Conservation (phyloP, 306 rosid species). For the Elaeagnus macrophylla region DNA sequence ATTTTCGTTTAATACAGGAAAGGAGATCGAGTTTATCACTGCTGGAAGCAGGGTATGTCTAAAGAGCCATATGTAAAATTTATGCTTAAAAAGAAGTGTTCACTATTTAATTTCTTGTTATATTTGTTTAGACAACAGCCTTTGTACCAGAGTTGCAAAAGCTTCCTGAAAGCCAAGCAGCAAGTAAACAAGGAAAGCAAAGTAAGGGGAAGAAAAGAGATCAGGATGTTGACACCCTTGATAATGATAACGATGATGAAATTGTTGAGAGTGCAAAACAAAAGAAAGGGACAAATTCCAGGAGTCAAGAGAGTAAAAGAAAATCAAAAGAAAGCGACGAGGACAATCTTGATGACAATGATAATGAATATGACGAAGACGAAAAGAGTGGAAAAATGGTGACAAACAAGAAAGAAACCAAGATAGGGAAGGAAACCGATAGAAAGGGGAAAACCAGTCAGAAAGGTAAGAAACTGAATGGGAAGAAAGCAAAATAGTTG, state of each 20-base stretch:
- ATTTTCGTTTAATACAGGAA: conserved; percentile 44
- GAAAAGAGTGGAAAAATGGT: conserved; percentile 29
- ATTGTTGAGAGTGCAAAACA: conserved; percentile 28
- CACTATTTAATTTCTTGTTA: conserved; percentile 10
- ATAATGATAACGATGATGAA: conserved; percentile 25
- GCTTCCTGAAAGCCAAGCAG: conserved; percentile 46
- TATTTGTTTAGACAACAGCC: conserved; percentile 68
- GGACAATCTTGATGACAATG: conserved; percentile 17
- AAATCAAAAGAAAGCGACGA: conserved; percentile 40
- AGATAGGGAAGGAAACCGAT: conserved; percentile 33
- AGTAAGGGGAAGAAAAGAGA: conserved; percentile 29
- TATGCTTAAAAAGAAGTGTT: background rate
- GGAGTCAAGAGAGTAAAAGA: conserved; percentile 40
- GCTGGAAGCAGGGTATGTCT: conserved; percentile 88
- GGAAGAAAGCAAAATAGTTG: conserved; percentile 49
- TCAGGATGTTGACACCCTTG: conserved; percentile 20
- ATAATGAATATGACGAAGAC: conserved; percentile 20
- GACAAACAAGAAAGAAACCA: conserved; percentile 20
- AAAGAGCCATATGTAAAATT: conserved; percentile 3
- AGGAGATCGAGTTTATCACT: conserved; percentile 65
- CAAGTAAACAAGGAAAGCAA: conserved; percentile 39
- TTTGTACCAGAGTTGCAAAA: conserved; percentile 87
- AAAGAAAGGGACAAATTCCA: conserved; percentile 40
- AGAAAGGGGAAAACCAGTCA: conserved; percentile 39
- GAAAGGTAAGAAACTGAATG: conserved; percentile 27